phyloP scores from a whole-genome alignment of 495 filamentous ascomycete genomes.

The Penicillium dipodomyicola region DNA sequence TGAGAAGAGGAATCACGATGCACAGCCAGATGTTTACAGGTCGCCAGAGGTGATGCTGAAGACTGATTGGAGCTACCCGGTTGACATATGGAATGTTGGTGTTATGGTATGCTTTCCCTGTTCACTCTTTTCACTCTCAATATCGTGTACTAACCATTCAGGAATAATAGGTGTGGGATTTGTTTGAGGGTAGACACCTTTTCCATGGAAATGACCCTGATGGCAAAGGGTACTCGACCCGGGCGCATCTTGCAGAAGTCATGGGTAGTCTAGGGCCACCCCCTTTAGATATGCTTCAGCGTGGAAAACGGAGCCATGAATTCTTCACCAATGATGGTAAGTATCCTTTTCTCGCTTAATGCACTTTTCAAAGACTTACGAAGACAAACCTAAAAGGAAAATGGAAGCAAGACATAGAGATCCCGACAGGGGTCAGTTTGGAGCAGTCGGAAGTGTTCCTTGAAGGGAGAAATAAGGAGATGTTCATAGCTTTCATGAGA shows the following conservation, averaged over 20 bases:
- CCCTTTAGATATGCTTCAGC: constrained; percentile 40
- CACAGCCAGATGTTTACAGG: too few relatives aligned
- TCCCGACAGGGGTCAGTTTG: constrained; percentile 16
- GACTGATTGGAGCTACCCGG: too few relatives aligned
- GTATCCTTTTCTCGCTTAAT: background rate
- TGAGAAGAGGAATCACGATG: too few relatives aligned
- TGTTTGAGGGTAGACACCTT: constrained; percentile 45
- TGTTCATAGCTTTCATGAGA: constrained; percentile 43
- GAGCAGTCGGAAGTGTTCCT: constrained; percentile 36
- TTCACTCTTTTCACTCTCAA: background rate
- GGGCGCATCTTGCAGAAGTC: constrained; percentile 47
- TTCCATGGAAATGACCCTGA: constrained; percentile 47
- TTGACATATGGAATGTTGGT: too few relatives aligned
- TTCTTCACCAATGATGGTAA: constrained; percentile 42
- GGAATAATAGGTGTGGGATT: constrained; percentile 40
- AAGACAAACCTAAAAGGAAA: constrained; percentile 24
- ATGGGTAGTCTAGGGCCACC: constrained; percentile 46
- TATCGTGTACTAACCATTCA: background rate
- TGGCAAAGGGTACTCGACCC: constrained; percentile 38
- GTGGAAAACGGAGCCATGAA: constrained; percentile 33
- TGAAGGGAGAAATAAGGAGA: constrained; percentile 34
- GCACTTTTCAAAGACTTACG: background rate
- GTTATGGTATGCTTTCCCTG: too few relatives aligned
- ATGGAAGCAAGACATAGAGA: constrained; percentile 32
- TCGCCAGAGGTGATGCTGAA: too few relatives aligned